These are phyloP conservation scores for Trichoderma brevicompactum DNA, from an alignment of 2,329 filamentous ascomycete species.

Conservation along the genomic window DNA sequence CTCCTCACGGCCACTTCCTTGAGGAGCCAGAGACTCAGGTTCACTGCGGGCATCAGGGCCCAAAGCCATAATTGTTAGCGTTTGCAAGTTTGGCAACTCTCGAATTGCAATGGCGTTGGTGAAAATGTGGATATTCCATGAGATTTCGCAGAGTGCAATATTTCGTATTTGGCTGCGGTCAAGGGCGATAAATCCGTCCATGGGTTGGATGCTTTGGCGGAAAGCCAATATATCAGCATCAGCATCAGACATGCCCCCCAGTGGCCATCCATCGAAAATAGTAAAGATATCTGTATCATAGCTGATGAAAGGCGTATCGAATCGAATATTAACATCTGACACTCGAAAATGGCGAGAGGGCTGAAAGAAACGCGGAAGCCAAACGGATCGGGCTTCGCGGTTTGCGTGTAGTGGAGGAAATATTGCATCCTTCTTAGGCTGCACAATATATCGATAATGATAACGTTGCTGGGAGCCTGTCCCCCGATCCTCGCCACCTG, in stretches of 20 bases:
- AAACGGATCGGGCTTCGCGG: conserved; percentile 6
- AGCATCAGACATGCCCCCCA: background rate
- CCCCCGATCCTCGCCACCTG: background rate
- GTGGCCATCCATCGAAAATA: conserved; percentile 13
- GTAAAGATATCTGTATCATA: conserved; percentile 18
- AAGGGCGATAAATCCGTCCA: conserved; percentile 13
- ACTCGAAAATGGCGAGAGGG: background rate
- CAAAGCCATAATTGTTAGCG: conserved; percentile 9
- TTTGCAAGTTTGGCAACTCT: background rate
- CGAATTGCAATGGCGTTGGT: background rate
- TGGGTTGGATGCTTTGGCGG: no score
- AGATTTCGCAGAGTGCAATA: conserved; percentile 16
- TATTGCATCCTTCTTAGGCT: conserved; percentile 17
- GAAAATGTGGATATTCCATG: background rate
- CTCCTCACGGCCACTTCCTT: background rate
- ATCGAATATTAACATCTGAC: conserved; percentile 7
- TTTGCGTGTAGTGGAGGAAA: conserved; percentile 14
- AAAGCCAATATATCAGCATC: no score
- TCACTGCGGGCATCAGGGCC: background rate
- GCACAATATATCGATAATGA: conserved; percentile 20
- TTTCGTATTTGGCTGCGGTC: conserved; percentile 9
- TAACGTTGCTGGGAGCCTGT: background rate
- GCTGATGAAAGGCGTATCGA: conserved; percentile 20
- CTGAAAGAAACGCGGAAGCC: conserved; percentile 8
- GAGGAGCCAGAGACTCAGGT: background rate